Percentiles rank a stretch among this genome's conserved stretches.
These are phyloP conservation scores for Ophiostoma australiae DNA, from an alignment of 2,329 filamentous ascomycete species.

Conservation along the genomic window DNA sequence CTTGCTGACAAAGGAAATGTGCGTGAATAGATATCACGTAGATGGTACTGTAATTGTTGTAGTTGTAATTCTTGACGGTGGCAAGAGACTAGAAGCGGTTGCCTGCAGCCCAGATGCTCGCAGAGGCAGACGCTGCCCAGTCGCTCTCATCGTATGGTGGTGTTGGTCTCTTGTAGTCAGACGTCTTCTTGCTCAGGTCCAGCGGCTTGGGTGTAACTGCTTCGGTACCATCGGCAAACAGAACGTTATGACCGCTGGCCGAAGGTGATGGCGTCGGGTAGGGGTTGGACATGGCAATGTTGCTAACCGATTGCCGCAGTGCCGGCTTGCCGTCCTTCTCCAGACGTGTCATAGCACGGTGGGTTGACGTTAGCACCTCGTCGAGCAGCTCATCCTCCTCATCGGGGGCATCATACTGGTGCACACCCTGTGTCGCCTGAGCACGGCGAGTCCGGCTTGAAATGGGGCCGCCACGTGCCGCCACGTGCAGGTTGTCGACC, in stretches of 20 bases:
- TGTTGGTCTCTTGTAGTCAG: conserved; percentile 77
- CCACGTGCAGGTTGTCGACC: conserved; percentile 58
- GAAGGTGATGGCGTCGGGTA: conserved; percentile 69
- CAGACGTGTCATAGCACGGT: conserved; percentile 67
- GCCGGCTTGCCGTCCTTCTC: conserved; percentile 50
- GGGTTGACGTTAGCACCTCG: conserved; percentile 75
- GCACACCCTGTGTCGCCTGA: conserved; percentile 67
- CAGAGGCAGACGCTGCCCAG: conserved; percentile 78
- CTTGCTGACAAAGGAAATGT: conserved; percentile 16
- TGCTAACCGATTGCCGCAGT: conserved; percentile 60
- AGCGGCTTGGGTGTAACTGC: conserved; percentile 64
- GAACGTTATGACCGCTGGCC: conserved; percentile 71
- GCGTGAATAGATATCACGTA: conserved; percentile 12
- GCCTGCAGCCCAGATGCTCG: conserved; percentile 72
- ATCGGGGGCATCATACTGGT: conserved; percentile 88
- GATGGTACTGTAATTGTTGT: too few relatives aligned
- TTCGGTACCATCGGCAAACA: conserved; percentile 64
- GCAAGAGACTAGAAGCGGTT: conserved; percentile 49
- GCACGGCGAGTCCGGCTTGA: conserved; percentile 77
- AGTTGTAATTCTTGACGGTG: background rate
- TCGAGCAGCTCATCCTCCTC: conserved; percentile 95
- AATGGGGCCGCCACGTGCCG: conserved; percentile 56
- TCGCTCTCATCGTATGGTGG: conserved; percentile 92
- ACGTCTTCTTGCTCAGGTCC: conserved; percentile 57
- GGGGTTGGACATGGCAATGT: conserved; percentile 55